A percentile compares a stretch with the other conserved stretches of the same genome.
Evolutionary conservation across 495 filamentous ascomycete species (phyloP).

Genomic region (Penicillium robsamsonii): DNA sequence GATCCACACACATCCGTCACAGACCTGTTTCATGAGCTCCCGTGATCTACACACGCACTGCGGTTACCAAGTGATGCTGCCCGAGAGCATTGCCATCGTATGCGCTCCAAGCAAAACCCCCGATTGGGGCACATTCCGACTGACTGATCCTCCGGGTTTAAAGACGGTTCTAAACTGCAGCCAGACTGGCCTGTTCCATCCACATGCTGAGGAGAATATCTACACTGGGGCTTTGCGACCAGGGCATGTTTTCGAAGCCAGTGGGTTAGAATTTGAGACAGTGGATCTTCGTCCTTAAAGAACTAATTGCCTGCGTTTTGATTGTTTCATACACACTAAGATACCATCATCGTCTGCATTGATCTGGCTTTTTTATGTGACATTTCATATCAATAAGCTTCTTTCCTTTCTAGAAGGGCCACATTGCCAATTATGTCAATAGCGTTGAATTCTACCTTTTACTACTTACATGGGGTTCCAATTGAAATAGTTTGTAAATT

Average conservation of each 20-base stretch:
- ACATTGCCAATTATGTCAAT: neutral
- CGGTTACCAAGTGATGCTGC: conserved; percentile 90
- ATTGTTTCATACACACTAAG: conserved; percentile 17
- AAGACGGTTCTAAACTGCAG: conserved; percentile 73
- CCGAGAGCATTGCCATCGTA: conserved; percentile 94
- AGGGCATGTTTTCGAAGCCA: conserved; percentile 82
- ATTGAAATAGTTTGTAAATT: neutral
- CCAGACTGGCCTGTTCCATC: conserved; percentile 79
- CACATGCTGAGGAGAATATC: conserved; percentile 65
- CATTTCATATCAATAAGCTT: neutral
- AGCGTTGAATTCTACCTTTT: neutral
- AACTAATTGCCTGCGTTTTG: conserved; percentile 7
- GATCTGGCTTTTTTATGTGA: neutral
- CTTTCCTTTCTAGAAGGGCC: neutral
- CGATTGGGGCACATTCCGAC: conserved; percentile 87
- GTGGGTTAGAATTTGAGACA: conserved; percentile 70
- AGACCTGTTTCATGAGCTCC: conserved; percentile 97
- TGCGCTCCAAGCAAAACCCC: conserved; percentile 82
- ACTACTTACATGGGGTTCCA: neutral
- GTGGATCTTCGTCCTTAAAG: conserved; percentile 64
- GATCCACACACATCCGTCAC: conserved; percentile 97
- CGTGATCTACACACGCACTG: conserved; percentile 89
- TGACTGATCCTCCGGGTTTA: conserved; percentile 90
- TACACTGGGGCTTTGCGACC: conserved; percentile 81
- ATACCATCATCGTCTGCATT: conserved; percentile 20